Evolutionary conservation across 768 basidiomycete species (phyloP).

Genomic region (Myochromella boudieri): DNA sequence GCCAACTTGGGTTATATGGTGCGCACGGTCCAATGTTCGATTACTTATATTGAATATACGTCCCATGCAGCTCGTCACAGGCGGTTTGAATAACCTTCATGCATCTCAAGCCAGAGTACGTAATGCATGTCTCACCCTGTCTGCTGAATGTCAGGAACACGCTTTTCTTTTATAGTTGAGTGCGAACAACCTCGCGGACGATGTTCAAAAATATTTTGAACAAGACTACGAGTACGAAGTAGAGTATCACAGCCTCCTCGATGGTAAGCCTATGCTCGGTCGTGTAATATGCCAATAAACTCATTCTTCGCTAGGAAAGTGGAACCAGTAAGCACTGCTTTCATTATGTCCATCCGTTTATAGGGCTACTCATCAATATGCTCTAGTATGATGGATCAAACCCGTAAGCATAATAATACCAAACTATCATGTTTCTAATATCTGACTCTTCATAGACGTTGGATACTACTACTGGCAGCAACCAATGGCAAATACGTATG

Average conservation of each 20-base stretch:
- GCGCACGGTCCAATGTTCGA: neutral
- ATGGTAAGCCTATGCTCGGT: slow-evolving; percentile 35
- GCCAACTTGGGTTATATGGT: slow-evolving; percentile 44
- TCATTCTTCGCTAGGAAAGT: slow-evolving; percentile 44
- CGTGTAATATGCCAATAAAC: neutral
- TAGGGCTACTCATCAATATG: neutral
- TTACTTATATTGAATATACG: neutral
- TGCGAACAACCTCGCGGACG: slow-evolving; percentile 54
- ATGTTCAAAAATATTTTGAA: slow-evolving; percentile 56
- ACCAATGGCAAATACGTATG: slow-evolving; percentile 61
- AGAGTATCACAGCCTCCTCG: slow-evolving; percentile 56
- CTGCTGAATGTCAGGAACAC: neutral
- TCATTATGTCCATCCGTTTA: neutral
- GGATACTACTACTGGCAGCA: slow-evolving; percentile 73
- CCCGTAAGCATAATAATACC: slow-evolving; percentile 36
- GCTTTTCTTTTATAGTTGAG: slow-evolving; percentile 34
- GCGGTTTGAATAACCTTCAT: slow-evolving; percentile 58
- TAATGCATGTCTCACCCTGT: neutral
- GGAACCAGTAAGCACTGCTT: slow-evolving; percentile 51
- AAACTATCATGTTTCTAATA: too few species aligned
- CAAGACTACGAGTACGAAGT: slow-evolving; percentile 60
- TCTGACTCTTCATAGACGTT: slow-evolving; percentile 33
- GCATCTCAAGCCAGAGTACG: slow-evolving; percentile 59
- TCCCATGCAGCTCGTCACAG: slow-evolving; percentile 53
- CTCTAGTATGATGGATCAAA: slow-evolving; percentile 68